Base-by-base conservation (phyloP, 805 yeast genomes). In the Schwanniomyces polymorphus region DNA sequence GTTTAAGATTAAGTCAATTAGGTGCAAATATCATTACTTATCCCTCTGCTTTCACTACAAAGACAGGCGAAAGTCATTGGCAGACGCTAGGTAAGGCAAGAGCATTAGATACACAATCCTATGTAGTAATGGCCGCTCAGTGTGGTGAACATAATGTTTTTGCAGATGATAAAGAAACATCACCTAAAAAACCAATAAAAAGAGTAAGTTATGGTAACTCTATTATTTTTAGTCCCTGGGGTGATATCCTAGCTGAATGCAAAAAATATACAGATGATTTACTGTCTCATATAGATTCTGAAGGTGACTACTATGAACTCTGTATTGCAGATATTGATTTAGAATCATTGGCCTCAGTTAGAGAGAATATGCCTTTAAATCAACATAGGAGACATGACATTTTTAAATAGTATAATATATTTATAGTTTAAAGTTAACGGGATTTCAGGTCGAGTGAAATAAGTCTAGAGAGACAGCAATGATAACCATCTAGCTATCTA, bases 21-120 rank as follows among this genome's bases (percentile, higher is more conserved):
- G 96, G 97, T 3, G 96, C 97, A 0, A 78, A 88, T 48, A 70
- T 92, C 18, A 56, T 92, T 34, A 79, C 92, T 2, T 92, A 74
- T 57, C 98, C 99, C 0, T 85, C 95, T 23, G 98, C 98, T 0
- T 94, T 95, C 75, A 94, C 97, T 0, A 80, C 87, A 61, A 83
- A 84, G 52, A 92, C 98, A 0, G 99, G 99, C 0, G 82, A 82
- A 43, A 89, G 92, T 1, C 99, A 92, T 60, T 92, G 97, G 96
- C 82, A 82, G 44, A 64, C 80, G 1, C 71, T 92, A 43, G 97
- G 89, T 1, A 74, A 82, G 25, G 86, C 96, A 0, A 72, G 97
- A 41, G 98, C 98, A 4, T 78, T 92, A 10, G 97, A 91, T 60
- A 79, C 92, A 1, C 98, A 94, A 65, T 75, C 86, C 49, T 94